A percentile compares a stretch with the other conserved stretches of the same genome.
These are phyloP conservation scores for Candida sanyaensis DNA, from an alignment of 1,139 yeast genomes.

Conservation along the genomic window DNA sequence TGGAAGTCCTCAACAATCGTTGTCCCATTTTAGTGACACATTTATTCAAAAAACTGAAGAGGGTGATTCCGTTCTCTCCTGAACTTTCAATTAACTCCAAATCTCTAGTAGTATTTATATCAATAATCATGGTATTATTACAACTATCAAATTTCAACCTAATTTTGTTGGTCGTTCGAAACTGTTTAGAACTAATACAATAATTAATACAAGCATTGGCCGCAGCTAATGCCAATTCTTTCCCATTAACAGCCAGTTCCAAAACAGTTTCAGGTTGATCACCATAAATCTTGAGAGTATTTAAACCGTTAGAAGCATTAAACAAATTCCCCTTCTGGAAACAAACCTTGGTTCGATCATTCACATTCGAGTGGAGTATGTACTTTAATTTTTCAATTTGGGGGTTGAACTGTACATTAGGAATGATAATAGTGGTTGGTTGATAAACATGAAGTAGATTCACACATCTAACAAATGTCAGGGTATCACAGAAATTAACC, in stretches of 20 bases:
- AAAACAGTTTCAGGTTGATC: constrained; percentile 5
- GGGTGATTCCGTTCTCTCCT: constrained; percentile 25
- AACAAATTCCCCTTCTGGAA: constrained; percentile 23
- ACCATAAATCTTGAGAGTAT: constrained; percentile 6
- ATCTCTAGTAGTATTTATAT: constrained; percentile 30
- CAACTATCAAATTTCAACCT: constrained; percentile 38
- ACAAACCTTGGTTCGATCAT: constrained; percentile 20
- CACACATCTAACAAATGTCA: constrained; percentile 44
- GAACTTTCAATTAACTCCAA: constrained; percentile 39
- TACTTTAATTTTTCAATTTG: constrained; percentile 32
- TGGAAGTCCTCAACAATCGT: constrained; percentile 35
- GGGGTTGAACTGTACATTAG: constrained; percentile 24
- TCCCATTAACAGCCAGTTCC: constrained; percentile 25
- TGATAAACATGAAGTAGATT: constrained; percentile 38
- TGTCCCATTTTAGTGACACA: constrained; percentile 50
- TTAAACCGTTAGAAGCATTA: constrained; percentile 16
- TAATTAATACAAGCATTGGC: constrained; percentile 32
- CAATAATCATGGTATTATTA: constrained; percentile 45
- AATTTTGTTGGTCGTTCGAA: constrained; percentile 22
- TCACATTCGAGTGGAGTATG: constrained; percentile 33
- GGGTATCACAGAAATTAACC: constrained; percentile 41
- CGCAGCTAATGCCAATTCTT: constrained; percentile 30
- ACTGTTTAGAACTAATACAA: constrained; percentile 12
- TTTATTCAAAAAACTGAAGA: constrained; percentile 34
- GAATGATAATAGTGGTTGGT: constrained; percentile 38